Evolutionary conservation across 768 basidiomycete species (phyloP), one percentile per base, ranked within the genome.

Genomic region (Mycena indigotica): DNA sequence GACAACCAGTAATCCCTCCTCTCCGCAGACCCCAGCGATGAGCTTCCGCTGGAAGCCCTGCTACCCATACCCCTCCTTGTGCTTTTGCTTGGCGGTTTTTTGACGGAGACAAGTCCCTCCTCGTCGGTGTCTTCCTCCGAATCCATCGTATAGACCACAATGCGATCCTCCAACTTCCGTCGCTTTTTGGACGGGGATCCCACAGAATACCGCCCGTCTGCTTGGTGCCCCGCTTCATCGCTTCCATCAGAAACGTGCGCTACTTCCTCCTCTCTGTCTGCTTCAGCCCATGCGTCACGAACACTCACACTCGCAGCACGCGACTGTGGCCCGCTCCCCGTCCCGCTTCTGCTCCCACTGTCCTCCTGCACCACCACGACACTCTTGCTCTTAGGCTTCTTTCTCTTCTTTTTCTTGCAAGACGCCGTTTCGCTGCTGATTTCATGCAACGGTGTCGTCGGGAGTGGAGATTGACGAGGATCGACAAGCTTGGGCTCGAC

Each of bases 171-270:
- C 41, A 8, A 12, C 12, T 5, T 21, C 8, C 54, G 73, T 72
- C 50, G 63, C 66, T 84, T 83, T 66, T 70, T 75, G 10, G 78
- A 79, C 54, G 77, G 78, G 55, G 74, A 73, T 48, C 75, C 75
- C 55, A 86, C 84, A 53, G 72, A 73, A 67, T 87, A 87, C 52
- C 83, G 80, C 40, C 87, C 87, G 56, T 84, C 86, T n/a, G 83
- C 80, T 15, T 75, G n/a, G n/a, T n/a, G n/a, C n/a, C n/a, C 70
- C 39, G 75, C 70, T 23, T 59, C 68, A 3, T 66, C 67, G 19
- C 59, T 61, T 13, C 28, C 40, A 30, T 40, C 24, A 50, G 63
- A 13, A 44, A 24, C 24, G 45, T 65, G 66, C 50, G 70, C 66
- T 21, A 64, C 68, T 23, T 67, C 65, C 38, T 65, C 66, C 15